Base-by-base conservation (phyloP, 2,329 filamentous ascomycete species). In the Aureobasidium sp. region DNA sequence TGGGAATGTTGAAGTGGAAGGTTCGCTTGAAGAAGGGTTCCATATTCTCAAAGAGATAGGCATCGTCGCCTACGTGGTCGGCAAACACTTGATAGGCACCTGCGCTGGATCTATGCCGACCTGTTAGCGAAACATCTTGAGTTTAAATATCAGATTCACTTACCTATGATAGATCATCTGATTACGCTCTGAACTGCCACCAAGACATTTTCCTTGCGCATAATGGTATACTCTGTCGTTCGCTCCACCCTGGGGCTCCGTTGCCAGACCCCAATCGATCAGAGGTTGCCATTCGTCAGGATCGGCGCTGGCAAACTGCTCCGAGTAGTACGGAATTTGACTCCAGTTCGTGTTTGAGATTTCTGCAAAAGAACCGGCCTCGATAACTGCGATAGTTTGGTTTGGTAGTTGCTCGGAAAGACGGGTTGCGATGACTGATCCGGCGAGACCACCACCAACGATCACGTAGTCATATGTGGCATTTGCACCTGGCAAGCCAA, bases 21-120 rank as follows among this genome's bases (percentile, higher is more conserved):
- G 31, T 31, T 31, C 9, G 7, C 31, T 31, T 31, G 31, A 31
- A 31, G 31, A 9, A 31, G 31, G 31, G 31, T 31, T 31, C 31
- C 31, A 31, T 31, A 2, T 31, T 31, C 31, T 67, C 66, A 60
- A 67, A 75, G 12, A 64, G 66, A 55, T 71, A 71, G 42, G 68
- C 63, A 52, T 71, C 48, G 57, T 76, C 74, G 17, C 66, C 70
- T 4, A 75, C 73, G 20, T 68, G 64, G 39, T 75, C 67, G 2
- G 73, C 73, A 71, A 73, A 76, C 37, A 47, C 63, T 52, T 73
- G 65, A 64, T 74, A 69, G 15, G 68, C 67, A 12, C 67, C 73
- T 14, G 64, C 63, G 4, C 66, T 31, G 31, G 31, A 31, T 31
- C 31, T 31, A 31, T 31, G 31, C 31, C 31, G 31, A 9, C 11